These are phyloP conservation scores for Clavispora fructus DNA, from an alignment of 805 yeast species.

Conservation along the genomic window DNA sequence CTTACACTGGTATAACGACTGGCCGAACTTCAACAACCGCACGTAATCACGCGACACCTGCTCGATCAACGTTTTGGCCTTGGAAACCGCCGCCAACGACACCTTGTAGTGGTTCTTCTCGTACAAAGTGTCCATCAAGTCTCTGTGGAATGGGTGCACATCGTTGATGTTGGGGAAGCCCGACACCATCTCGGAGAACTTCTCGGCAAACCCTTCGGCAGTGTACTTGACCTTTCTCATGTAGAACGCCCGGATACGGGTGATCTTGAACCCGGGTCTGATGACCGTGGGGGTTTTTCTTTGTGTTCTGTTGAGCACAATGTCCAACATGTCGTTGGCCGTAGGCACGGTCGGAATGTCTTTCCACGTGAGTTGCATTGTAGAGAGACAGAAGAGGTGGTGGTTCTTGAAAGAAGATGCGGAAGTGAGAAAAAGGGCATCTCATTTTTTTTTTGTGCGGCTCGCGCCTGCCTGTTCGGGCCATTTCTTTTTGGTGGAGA, in stretches of 20 bases:
- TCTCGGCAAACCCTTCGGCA: slow-evolving; percentile 92
- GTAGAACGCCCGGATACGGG: slow-evolving; percentile 94
- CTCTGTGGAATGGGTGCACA: slow-evolving; percentile 97
- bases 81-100: slow-evolving; percentile 88
- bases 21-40: slow-evolving; percentile 93
- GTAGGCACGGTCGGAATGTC: slow-evolving; percentile 95
- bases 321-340: slow-evolving; percentile 89
- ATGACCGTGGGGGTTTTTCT: slow-evolving; percentile 99
- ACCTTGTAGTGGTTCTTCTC: slow-evolving; percentile 98
- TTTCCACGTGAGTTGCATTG: slow-evolving; percentile 96
- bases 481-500: neutral
- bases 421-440: slow-evolving; percentile 4
- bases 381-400: slow-evolving; percentile 1
- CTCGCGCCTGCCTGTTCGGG: slow-evolving; percentile 2
- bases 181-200: slow-evolving; percentile 74
- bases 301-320: slow-evolving; percentile 94
- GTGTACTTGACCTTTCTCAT: slow-evolving; percentile 98
- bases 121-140: slow-evolving; percentile 93
- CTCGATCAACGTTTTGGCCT: slow-evolving; percentile 91
- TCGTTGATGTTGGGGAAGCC: slow-evolving; percentile 97
- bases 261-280: slow-evolving; percentile 92
- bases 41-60: slow-evolving; percentile 95
- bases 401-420: neutral
- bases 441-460: slow-evolving; percentile 10
- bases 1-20: slow-evolving; percentile 96